A percentile compares a stretch with the other conserved stretches of the same genome.
Evolutionary conservation across 768 basidiomycete species (phyloP).

Genomic region (Neoboletus brunneissimus): DNA sequence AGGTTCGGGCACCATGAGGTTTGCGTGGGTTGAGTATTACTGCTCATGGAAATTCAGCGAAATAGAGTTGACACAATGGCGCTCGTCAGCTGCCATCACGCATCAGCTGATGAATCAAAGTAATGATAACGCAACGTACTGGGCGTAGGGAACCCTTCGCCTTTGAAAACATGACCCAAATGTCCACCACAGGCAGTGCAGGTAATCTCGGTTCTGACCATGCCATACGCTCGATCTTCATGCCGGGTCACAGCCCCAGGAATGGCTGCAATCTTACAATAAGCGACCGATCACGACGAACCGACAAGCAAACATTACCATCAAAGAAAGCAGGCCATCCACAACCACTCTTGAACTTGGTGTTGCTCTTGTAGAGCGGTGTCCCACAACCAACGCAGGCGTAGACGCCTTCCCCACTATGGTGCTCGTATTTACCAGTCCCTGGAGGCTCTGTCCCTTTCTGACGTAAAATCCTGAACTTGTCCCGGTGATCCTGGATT

Average conservation of each 20-base stretch:
- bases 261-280: slow-evolving; percentile 53
- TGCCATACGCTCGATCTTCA: slow-evolving; percentile 65
- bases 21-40: not conserved
- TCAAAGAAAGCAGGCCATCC: slow-evolving; percentile 99
- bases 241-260: slow-evolving; percentile 85
- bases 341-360: slow-evolving; percentile 91
- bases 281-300: not conserved
- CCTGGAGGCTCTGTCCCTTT: slow-evolving; percentile 84
- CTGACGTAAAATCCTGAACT: slow-evolving; percentile 79
- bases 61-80: slow-evolving; percentile 88
- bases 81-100: slow-evolving; percentile 59
- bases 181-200: slow-evolving; percentile 92
- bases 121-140: slow-evolving; percentile 44
- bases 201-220: slow-evolving; percentile 79
- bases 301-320: slow-evolving; percentile 42
- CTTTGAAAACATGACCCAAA: slow-evolving; percentile 93
- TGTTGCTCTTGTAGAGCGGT: slow-evolving; percentile 82
- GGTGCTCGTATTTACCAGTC: slow-evolving; percentile 79
- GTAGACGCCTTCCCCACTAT: slow-evolving; percentile 65
- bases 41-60: slow-evolving; percentile 70
- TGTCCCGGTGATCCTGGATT: slow-evolving; percentile 27
- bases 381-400: slow-evolving; percentile 76
- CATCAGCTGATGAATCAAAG: not conserved
- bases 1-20: too few species aligned
- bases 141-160: slow-evolving; percentile 78